Evolutionary conservation across 2,329 filamentous ascomycete species (phyloP).

Genomic region (Pestalotiopsis sp.): DNA sequence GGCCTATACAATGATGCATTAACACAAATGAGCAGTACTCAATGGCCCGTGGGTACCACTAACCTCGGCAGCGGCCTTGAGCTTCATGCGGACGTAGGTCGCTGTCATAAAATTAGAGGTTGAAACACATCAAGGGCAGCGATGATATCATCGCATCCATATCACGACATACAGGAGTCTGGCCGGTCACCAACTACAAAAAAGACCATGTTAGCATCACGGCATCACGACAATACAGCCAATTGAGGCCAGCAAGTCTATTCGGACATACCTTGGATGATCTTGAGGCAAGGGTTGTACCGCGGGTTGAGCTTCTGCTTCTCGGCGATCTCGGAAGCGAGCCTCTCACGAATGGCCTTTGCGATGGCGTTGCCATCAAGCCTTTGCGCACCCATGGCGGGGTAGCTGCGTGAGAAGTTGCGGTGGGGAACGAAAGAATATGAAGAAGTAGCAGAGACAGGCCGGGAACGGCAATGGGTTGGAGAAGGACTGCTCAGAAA

Average conservation of each 20-base stretch:
- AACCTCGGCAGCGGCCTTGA: constrained; percentile 94
- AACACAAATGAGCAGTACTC: constrained; percentile 14
- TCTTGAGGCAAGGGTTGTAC: constrained; percentile 88
- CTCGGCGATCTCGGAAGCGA: constrained; percentile 79
- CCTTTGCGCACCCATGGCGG: constrained; percentile 82
- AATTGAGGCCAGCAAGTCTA: constrained; percentile 10
- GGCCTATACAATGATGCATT: constrained; percentile 58
- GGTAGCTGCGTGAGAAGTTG: constrained; percentile 50
- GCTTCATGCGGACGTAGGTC: constrained; percentile 99
- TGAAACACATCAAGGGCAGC: constrained; percentile 14
- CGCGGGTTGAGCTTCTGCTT: constrained; percentile 82
- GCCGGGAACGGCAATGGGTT: not conserved
- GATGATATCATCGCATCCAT: constrained; percentile 6
- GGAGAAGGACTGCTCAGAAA: not conserved
- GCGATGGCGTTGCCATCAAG: constrained; percentile 97
- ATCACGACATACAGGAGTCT: constrained; percentile 74
- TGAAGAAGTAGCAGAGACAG: not conserved
- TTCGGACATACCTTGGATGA: constrained; percentile 79
- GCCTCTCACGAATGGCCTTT: constrained; percentile 82
- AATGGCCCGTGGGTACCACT: constrained; percentile 22
- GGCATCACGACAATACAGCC: not conserved
- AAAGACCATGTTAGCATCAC: constrained; percentile 5
- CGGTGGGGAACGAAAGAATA: constrained; percentile 20
- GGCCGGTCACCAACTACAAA: constrained; percentile 82
- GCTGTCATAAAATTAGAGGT: constrained; percentile 53